These are phyloP conservation scores for Phoenix dactylifera DNA, from an alignment of 176 grass and related monocot species.

Conservation along the genomic window DNA sequence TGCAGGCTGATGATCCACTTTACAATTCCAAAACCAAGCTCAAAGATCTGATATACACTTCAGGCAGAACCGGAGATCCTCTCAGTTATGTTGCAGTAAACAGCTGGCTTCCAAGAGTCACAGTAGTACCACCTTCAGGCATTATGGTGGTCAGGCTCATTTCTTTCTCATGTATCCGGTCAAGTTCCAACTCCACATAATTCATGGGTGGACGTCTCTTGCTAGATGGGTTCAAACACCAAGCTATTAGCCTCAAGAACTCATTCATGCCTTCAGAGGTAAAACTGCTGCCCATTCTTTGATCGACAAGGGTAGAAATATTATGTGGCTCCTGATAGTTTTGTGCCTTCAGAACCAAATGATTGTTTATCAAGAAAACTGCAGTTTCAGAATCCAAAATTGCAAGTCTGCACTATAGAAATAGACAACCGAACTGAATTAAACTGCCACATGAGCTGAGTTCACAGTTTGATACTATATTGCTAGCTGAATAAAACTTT, in stretches of 20 bases:
- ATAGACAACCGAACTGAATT: too few relatives aligned
- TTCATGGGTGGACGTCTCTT: constrained; percentile 66
- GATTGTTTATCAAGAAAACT: too few relatives aligned
- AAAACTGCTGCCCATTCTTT: constrained; percentile 52
- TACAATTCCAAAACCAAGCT: constrained; percentile 7
- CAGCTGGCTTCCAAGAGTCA: constrained; percentile 92
- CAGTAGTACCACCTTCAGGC: constrained; percentile 49
- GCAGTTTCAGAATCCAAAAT: too few relatives aligned
- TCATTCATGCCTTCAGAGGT: constrained; percentile 65
- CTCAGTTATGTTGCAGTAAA: constrained; percentile 50
- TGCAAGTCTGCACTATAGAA: too few relatives aligned
- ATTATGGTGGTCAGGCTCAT: constrained; percentile 61
- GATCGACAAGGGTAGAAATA: constrained; percentile 34
- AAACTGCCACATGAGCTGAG: too few relatives aligned
- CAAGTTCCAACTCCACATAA: constrained; percentile 62
- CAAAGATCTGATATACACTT: constrained; percentile 26
- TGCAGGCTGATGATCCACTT: constrained; percentile 27
- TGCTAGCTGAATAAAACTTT: too few relatives aligned
- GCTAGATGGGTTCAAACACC: constrained; percentile 46
- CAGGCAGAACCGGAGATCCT: constrained; percentile 3
- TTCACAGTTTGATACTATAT: too few relatives aligned
- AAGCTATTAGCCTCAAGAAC: constrained; percentile 51
- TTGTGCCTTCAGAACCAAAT: constrained; percentile 35
- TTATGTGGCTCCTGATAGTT: constrained; percentile 51
- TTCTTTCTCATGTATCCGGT: constrained; percentile 68